phyloP scores from a whole-genome alignment of 768 basidiomycete species.

The Steccherinum ochraceum region DNA sequence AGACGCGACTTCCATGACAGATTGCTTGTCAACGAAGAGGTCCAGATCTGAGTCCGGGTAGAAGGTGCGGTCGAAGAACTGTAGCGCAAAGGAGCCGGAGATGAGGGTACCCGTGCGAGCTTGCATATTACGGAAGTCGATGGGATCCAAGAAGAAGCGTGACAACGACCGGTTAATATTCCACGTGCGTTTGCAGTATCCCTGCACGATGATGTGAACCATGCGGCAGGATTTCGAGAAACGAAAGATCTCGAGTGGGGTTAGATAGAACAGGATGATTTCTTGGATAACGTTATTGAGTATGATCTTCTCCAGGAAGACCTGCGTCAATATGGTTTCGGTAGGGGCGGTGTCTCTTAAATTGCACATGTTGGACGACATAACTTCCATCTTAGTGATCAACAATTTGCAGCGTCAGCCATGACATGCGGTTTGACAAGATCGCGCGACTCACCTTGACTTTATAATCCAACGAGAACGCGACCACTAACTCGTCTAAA shows the following conservation, averaged over 20 bases:
- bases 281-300: conserved; percentile 8
- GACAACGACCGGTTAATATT: conserved; percentile 30
- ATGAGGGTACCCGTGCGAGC: conserved; percentile 38
- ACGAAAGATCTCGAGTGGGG: conserved; percentile 7
- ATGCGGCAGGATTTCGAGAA: conserved; percentile 14
- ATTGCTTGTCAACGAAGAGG: conserved; percentile 34
- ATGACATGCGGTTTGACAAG: no score
- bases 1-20: conserved; percentile 24
- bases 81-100: conserved; percentile 48
- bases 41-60: conserved; percentile 48
- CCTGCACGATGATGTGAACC: conserved; percentile 10
- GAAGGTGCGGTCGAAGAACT: conserved; percentile 40
- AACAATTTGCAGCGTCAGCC: no score
- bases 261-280: conserved; percentile 8
- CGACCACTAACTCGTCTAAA: no score
- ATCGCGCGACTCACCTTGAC: no score
- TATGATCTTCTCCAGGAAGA: no score
- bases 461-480: no score
- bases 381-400: no score
- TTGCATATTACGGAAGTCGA: conserved; percentile 39
- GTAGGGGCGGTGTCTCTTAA: no score
- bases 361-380: no score
- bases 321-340: no score
- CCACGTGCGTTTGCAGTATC: conserved; percentile 24
- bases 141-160: conserved; percentile 29